A percentile compares a stretch with the other conserved stretches of the same genome.
These are phyloP conservation scores for Botryotinia calthae DNA, from an alignment of 2,329 filamentous ascomycete genomes.

Conservation along the genomic window DNA sequence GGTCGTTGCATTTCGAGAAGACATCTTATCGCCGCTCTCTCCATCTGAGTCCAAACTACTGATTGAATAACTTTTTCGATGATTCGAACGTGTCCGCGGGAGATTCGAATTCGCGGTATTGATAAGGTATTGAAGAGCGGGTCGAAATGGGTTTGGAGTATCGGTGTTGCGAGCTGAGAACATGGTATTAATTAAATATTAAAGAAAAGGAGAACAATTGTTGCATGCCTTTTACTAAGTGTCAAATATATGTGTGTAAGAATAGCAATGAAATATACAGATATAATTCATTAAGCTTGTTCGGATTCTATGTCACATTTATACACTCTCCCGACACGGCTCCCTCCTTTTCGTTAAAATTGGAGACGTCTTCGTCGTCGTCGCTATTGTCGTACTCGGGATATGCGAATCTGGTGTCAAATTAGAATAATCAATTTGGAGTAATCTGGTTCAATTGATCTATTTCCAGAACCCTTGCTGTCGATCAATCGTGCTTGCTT, in stretches of 20 bases:
- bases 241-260: background rate
- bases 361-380: background rate
- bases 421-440: background rate
- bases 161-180: constrained; percentile 37
- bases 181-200: constrained; percentile 23
- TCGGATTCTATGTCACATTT: background rate
- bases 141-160: constrained; percentile 39
- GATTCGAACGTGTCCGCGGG: constrained; percentile 25
- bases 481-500: background rate
- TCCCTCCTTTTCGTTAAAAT: background rate
- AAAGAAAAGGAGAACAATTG: background rate
- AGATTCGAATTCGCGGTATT: constrained; percentile 20
- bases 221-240: constrained; percentile 19
- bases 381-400: background rate
- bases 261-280: background rate
- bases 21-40: constrained; percentile 32
- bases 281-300: background rate
- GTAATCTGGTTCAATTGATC: background rate
- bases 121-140: constrained; percentile 42
- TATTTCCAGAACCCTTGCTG: background rate
- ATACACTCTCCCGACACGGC: background rate
- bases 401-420: constrained; percentile 5
- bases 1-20: constrained; percentile 24
- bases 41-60: constrained; percentile 34
- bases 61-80: constrained; percentile 30